phyloP scores from a whole-genome alignment of 208 protist genomes.

The Plasmodiophora brassicae region DNA sequence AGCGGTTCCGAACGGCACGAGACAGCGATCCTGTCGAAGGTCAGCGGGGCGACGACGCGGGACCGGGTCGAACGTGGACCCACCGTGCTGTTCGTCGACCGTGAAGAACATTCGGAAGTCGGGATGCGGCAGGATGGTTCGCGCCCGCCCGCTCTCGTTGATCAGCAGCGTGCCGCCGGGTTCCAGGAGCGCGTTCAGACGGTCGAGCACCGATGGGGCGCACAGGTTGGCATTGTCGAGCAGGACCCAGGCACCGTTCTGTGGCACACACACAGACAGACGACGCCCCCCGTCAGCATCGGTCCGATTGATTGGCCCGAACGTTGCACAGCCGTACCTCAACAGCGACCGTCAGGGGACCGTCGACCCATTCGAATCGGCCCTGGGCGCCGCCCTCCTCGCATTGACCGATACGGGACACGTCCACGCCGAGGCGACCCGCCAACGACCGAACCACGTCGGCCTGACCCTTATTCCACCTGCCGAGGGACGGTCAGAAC shows the following conservation, averaged over 20 bases:
- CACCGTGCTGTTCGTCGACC: conserved; percentile 72
- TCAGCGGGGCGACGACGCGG: conserved; percentile 91
- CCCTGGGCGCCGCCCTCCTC: conserved; percentile 54
- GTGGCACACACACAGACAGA: too few relatives aligned
- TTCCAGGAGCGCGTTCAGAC: conserved; percentile 99
- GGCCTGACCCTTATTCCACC: too few relatives aligned
- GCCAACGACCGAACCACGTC: too few relatives aligned
- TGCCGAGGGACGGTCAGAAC: too few relatives aligned
- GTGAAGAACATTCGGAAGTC: conserved; percentile 98
- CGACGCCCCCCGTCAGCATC: too few relatives aligned
- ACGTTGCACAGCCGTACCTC: too few relatives aligned
- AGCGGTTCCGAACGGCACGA: conserved; percentile 88
- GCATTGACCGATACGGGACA: too few relatives aligned
- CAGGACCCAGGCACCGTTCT: conserved; percentile 94
- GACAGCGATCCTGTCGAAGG: conserved; percentile 94
- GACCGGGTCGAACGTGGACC: conserved; percentile 67
- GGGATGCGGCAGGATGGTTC: conserved; percentile 84
- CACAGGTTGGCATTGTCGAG: conserved; percentile 99
- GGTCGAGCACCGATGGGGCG: conserved; percentile 95
- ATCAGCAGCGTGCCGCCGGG: conserved; percentile 45
- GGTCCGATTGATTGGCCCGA: too few relatives aligned
- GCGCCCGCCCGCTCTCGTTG: conserved; percentile 68
- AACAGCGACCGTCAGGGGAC: conserved; percentile 82
- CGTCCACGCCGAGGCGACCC: too few relatives aligned
- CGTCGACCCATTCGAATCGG: conserved; percentile 98